Conservation (phyloP, 345 rosid genomes). For the Acer saccharum region DNA sequence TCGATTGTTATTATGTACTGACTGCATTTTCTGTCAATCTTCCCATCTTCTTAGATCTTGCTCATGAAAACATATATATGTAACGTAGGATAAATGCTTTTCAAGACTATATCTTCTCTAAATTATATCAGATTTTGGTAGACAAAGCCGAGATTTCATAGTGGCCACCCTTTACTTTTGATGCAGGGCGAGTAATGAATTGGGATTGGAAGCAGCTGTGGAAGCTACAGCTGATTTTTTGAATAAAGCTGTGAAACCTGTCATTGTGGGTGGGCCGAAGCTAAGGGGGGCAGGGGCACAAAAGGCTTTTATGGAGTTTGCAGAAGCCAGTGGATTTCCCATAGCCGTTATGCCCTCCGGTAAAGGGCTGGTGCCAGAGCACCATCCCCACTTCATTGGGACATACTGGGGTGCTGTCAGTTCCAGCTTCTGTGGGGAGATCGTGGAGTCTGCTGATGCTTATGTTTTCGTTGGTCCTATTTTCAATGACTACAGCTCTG, state of each 20-base stretch:
- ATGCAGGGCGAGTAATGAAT: conserved; percentile 63
- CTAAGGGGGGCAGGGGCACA: conserved; percentile 61
- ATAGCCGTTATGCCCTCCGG: conserved; percentile 69
- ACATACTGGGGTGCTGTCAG: conserved; percentile 87
- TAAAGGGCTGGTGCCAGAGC: conserved; percentile 66
- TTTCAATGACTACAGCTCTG: conserved; percentile 76
- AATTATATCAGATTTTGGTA: neutral
- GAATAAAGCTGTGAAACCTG: conserved; percentile 79
- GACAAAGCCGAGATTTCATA: neutral
- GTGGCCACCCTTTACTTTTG: neutral
- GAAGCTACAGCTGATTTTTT: conserved; percentile 64
- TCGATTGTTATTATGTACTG: neutral
- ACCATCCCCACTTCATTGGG: conserved; percentile 66
- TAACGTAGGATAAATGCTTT: neutral
- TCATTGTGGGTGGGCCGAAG: conserved; percentile 66
- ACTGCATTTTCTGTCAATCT: neutral
- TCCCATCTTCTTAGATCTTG: neutral
- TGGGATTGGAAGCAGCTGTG: conserved; percentile 74
- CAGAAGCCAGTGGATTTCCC: conserved; percentile 56
- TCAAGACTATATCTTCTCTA: neutral
- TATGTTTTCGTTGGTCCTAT: conserved; percentile 74
- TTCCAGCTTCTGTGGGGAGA: conserved; percentile 61
- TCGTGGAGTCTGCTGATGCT: conserved; percentile 82
- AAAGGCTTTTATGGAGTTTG: conserved; percentile 53
- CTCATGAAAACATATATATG: neutral